Evolutionary conservation across 768 basidiomycete genomes (phyloP), one percentile per base, ranked within the genome.

Genomic region (Mycena albidolilacea): DNA sequence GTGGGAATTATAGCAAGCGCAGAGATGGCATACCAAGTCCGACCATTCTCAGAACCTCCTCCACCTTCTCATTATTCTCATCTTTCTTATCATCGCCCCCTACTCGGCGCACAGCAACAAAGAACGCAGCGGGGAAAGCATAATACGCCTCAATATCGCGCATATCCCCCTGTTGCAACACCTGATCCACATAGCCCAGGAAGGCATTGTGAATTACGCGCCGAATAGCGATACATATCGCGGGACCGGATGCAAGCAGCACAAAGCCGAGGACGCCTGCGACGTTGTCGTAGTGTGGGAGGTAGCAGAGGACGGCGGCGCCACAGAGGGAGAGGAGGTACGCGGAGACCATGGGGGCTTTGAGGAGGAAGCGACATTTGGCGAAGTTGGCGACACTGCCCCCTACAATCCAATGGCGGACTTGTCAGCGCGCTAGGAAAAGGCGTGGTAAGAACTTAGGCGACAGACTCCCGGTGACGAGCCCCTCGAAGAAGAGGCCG

Each of bases 21-120:
- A n/a, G 11, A 54, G 5, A 30, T 14, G n/a, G 61, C 71, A 43
- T 41, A 72, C 71, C 71, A 35, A 72, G 60, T 11, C 71, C 71
- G 9, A 72, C 66, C 8, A 14, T 55, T 3, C 71, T 60, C 50
- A 72, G 9, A 1, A 72, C 60, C 15, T 67, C 60, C 54, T 72
- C 66, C 19, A 15, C n/a, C 44, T 46, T 17, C 23, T 62, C 61
- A 3, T 4, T 30, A 30, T 15, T n/a, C n/a, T n/a, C 61, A 8
- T 11, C 61, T 21, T 5, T 14, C 23, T 62, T 46, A 12, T 66
- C 43, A 43, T 39, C 52, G 15, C 14, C 44, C 0, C 46, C n/a
- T 11, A 38, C 67, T n/a, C n/a, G n/a, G 41, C 37, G 65, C 44
- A 23, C 71, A 17, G 65, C 71, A 21, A 72, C 71, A 15, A 67